Evolutionary conservation across 768 basidiomycete species (phyloP), one percentile per base, ranked within the genome.

Genomic region (Russula sp.): DNA sequence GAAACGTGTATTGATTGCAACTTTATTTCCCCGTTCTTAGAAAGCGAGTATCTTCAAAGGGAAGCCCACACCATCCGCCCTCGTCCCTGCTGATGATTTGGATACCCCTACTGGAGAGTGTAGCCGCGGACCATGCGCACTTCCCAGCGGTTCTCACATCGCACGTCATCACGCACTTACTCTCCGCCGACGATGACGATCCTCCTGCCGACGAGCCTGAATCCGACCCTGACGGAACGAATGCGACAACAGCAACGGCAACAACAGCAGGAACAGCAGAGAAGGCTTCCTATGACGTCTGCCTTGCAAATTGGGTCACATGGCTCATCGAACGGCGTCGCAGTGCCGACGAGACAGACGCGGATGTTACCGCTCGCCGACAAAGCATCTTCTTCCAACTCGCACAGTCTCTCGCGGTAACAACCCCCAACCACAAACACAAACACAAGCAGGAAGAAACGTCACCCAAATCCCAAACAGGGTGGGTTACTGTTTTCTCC

Each of bases 221-320:
- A 5, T 28, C 50, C 26, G 38, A 57, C 52, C 13, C 14, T 50
- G 50, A 10, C 51, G 68, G 32, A 8, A 48, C 10, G 60, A 67
- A 40, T 5, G 6, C 57, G 66, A 70, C 54, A 6, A 65, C 40
- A 57, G 69, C 68, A 64, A 68, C 40, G 53, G 67, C 67, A 10
- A 69, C 73, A 10, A 69, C 50, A 55, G 66, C 68, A 8, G 69
- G 73, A 13, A 68, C 49, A 11, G 63, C 51, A 24, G 70, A 71
- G 42, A 65, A 48, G 34, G 82, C 72, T 8, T 78, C 84, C 1
- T 85, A 85, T 70, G 78, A 80, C 50, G 74, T 79, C 60, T 88
- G 85, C 68, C 75, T 91, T 11, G 85, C 87, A 13, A 81, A 83
- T 58, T 93, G 91, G 91, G 82, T 76, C 5, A 75, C 78, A 24